A percentile compares a stretch with the other conserved stretches of the same genome.
These are phyloP conservation scores for Pleurotus citrinopileatus DNA, from an alignment of 768 basidiomycete species.

Conservation along the genomic window DNA sequence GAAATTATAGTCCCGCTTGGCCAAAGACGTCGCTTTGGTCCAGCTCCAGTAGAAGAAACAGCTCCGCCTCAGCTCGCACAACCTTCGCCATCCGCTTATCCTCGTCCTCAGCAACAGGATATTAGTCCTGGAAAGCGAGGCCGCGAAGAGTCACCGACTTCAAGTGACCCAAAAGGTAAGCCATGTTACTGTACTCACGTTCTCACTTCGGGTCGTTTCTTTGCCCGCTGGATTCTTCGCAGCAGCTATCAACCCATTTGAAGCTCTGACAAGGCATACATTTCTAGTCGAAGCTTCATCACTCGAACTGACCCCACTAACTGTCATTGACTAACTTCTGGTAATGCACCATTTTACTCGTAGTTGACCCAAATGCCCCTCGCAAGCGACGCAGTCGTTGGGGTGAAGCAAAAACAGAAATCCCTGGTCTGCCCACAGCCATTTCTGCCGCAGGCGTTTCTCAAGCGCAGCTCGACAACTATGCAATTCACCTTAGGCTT, in stretches of 20 bases:
- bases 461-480: constrained; percentile 94
- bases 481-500: constrained; percentile 91
- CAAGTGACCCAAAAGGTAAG: constrained; percentile 76
- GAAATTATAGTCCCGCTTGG: constrained; percentile 69
- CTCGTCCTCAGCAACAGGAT: constrained; percentile 52
- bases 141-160: constrained; percentile 64
- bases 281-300: constrained; percentile 25
- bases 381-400: constrained; percentile 96
- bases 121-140: constrained; percentile 59
- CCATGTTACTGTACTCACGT: constrained; percentile 20
- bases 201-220: constrained; percentile 13
- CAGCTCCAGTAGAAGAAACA: constrained; percentile 77
- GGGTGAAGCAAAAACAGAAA: constrained; percentile 92
- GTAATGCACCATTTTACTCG: constrained; percentile 37
- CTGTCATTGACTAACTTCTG: constrained; percentile 18
- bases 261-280: constrained; percentile 20
- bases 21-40: constrained; percentile 87
- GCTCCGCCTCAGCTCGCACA: constrained; percentile 85
- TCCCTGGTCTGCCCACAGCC: constrained; percentile 91
- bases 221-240: constrained; percentile 19
- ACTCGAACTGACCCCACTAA: constrained; percentile 59
- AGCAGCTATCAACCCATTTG: constrained; percentile 16
- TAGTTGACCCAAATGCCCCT: constrained; percentile 82
- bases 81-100: constrained; percentile 84
- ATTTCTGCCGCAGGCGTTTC: constrained; percentile 93